Percentiles rank a stretch among this genome's conserved stretches.
These are phyloP conservation scores for Bromus sterilis DNA, from an alignment of 176 grass and related monocot genomes.

Conservation along the genomic window DNA sequence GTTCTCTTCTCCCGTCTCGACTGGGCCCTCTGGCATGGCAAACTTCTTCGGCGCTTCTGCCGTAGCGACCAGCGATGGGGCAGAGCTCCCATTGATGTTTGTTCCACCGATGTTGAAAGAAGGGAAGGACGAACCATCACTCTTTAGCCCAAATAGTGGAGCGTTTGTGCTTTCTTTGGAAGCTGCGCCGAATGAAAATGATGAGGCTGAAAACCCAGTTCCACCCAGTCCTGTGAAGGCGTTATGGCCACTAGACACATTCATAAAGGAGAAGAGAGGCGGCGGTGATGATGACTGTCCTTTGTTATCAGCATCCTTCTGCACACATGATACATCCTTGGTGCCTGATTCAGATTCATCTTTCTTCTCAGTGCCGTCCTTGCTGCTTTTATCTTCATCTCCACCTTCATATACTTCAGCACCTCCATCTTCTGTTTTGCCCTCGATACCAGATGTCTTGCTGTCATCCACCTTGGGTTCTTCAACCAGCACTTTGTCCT, in stretches of 20 bases:
- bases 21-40: slow-evolving; percentile 58
- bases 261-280: slow-evolving; percentile 69
- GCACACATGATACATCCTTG: slow-evolving; percentile 18
- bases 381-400: slow-evolving; percentile 29
- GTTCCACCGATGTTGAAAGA: slow-evolving; percentile 34
- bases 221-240: slow-evolving; percentile 76
- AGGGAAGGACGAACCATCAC: slow-evolving; percentile 26
- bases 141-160: slow-evolving; percentile 39
- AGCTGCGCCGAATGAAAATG: slow-evolving; percentile 58
- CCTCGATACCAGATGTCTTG: slow-evolving; percentile 25
- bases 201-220: slow-evolving; percentile 74
- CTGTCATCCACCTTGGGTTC: slow-evolving; percentile 26
- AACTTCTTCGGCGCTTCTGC: slow-evolving; percentile 38
- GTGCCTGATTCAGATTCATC: slow-evolving; percentile 28
- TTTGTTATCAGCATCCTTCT: slow-evolving; percentile 35
- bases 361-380: slow-evolving; percentile 16
- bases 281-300: slow-evolving; percentile 17
- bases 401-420: slow-evolving; percentile 20
- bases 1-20: slow-evolving; percentile 93
- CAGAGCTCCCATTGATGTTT: slow-evolving; percentile 44
- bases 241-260: slow-evolving; percentile 84
- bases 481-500: slow-evolving; percentile 10
- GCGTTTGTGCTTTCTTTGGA: slow-evolving; percentile 34
- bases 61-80: slow-evolving; percentile 10
- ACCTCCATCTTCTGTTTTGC: slow-evolving; percentile 20